Percentiles rank a stretch among this genome's conserved stretches.
Evolutionary conservation across 2,329 filamentous ascomycete species (phyloP).

Genomic region (Hysterium pulicare): DNA sequence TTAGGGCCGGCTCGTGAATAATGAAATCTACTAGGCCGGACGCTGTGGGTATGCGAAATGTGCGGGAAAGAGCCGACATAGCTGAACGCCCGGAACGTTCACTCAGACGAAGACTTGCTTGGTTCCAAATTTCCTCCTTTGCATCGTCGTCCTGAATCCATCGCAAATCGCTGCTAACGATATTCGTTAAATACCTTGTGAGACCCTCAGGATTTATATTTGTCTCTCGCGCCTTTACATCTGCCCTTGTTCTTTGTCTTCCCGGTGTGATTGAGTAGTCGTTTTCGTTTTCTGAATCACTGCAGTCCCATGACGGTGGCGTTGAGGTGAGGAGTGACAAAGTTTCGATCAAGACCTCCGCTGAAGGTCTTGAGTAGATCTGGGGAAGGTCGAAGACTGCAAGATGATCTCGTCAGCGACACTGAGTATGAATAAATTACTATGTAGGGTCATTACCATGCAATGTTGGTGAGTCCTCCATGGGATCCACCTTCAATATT

Average conservation of each 20-base stretch:
- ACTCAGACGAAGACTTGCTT: constrained; percentile 74
- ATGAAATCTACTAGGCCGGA: constrained; percentile 52
- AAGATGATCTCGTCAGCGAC: neutral
- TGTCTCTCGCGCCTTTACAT: neutral
- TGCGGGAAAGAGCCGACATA: constrained; percentile 61
- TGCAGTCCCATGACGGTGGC: constrained; percentile 64
- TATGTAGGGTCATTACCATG: neutral
- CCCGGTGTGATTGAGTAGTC: neutral
- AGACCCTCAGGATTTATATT: constrained; percentile 50
- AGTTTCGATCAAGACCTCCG: constrained; percentile 59
- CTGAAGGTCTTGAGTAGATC: constrained; percentile 71
- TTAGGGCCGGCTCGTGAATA: constrained; percentile 82
- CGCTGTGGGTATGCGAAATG: constrained; percentile 54
- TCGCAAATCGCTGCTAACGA: constrained; percentile 63
- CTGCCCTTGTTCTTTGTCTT: neutral
- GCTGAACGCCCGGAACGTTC: constrained; percentile 79
- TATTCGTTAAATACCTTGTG: constrained; percentile 64
- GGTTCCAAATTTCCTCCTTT: constrained; percentile 70
- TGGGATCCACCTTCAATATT: neutral
- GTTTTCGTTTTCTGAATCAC: constrained; percentile 42
- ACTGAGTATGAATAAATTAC: neutral
- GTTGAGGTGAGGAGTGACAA: constrained; percentile 65
- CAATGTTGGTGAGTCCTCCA: neutral
- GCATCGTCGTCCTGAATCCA: constrained; percentile 68
- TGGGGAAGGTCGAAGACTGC: constrained; percentile 77